Conservation (phyloP, 2,329 filamentous ascomycete genomes). For the Pezicula radicicola region DNA sequence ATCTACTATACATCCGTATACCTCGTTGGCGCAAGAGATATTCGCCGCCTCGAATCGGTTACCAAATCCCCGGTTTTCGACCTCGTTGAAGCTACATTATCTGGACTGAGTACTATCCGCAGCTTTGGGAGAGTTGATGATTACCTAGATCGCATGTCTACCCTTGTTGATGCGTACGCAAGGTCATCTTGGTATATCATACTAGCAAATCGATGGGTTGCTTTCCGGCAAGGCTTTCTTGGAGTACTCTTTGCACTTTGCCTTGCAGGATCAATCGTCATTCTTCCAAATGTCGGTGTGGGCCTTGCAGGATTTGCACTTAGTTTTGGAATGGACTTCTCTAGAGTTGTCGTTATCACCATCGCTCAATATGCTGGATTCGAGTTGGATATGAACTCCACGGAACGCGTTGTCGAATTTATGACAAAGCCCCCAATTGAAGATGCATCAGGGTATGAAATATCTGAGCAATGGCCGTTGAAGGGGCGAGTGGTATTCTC, state of each 20-base stretch:
- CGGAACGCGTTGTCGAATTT: conserved; percentile 73
- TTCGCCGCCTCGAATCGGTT: too few relatives aligned
- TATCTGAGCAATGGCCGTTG: conserved; percentile 70
- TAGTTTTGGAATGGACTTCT: conserved; percentile 68
- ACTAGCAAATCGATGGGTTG: conserved; percentile 69
- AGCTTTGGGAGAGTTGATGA: too few relatives aligned
- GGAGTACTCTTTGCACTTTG: conserved; percentile 64
- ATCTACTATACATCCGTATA: too few relatives aligned
- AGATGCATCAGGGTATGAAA: conserved; percentile 53
- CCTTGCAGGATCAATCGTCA: conserved; percentile 62
- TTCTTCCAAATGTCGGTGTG: conserved; percentile 58
- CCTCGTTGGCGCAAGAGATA: too few relatives aligned
- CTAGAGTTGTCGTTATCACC: conserved; percentile 56
- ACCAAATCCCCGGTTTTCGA: too few relatives aligned
- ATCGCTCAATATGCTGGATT: conserved; percentile 64
- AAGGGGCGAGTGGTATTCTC: conserved; percentile 68
- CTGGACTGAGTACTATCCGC: too few relatives aligned
- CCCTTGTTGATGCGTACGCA: too few relatives aligned
- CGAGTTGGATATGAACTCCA: conserved; percentile 74
- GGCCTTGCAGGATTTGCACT: conserved; percentile 72
- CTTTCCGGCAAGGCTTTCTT: conserved; percentile 66
- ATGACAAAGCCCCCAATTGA: conserved; percentile 64
- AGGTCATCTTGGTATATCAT: too few relatives aligned
- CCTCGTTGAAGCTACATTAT: too few relatives aligned
- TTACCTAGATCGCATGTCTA: too few relatives aligned